Base-by-base conservation (phyloP, 257 asterid species). In the Paraleonurus japonicus region DNA sequence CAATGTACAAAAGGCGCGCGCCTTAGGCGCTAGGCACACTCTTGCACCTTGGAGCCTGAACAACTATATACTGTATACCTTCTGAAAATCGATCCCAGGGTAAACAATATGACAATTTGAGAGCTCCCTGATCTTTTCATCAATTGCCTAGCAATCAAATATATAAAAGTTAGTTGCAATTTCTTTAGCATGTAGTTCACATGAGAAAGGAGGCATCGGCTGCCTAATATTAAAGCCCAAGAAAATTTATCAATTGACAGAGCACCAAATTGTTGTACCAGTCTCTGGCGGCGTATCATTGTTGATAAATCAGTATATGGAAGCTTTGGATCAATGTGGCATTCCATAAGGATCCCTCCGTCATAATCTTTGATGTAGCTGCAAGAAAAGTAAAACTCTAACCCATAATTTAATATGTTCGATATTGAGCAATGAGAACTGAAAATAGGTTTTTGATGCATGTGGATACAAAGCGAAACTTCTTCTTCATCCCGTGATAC, bases 321-420 rank as follows among this genome's bases (percentile, higher is more conserved):
- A 82, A 95, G 95, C 82, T 95, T 95, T 12, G 98, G 99, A 74
- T 95, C 96, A 51, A 95, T 95, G 79, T 80, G 90, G 83, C 99
- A 95, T 81, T 95, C 99, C 99, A 95, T 95, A 75, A 95, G 99
- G 77, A 92, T 84, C 59, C 98, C 99, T 51, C 99, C 99, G 58
- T 95, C 99, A 50, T 95, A 95, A 78, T 95, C 99, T 83, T 95
- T 95, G 60, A 95, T 95, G 70, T 86, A 92, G 65, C 99, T 92
- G 85, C 70, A 70, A 65, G 66, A 50, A 72, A 63, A 61, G 45
- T 41, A 69, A 20, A 75, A 45, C 55, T 26, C 66, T 9, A 68
- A 69, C 54, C 65, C 28, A 37, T 59, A 47, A 71, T 71, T 53
- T 55, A n/a, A 50, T 61, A 23, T 17, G 37, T 37, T 27, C 58